phyloP scores from a whole-genome alignment of 768 basidiomycete species.

The Tephrocybe sp. region DNA sequence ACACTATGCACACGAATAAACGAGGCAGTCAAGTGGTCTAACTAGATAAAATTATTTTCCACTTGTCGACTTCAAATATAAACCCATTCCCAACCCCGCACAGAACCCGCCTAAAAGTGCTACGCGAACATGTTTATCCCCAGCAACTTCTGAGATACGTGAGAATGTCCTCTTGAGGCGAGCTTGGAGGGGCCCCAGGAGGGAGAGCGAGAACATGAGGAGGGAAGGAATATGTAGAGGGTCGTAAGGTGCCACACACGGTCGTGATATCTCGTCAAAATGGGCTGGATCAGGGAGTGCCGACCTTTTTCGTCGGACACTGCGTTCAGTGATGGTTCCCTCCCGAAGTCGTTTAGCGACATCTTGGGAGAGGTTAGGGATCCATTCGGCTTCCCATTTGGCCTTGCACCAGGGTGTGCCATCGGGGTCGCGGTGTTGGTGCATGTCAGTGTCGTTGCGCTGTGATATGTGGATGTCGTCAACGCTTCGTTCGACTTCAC shows the following conservation, averaged over 20 bases:
- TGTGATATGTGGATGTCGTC: slow-evolving; percentile 35
- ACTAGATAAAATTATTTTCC: no score
- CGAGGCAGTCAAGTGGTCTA: no score
- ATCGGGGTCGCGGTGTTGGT: slow-evolving; percentile 13
- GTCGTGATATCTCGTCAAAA: slow-evolving; percentile 6
- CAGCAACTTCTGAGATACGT: slow-evolving; percentile 18
- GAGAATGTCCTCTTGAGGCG: slow-evolving; percentile 25
- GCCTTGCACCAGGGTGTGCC: slow-evolving; percentile 52
- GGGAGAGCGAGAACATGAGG: slow-evolving; percentile 57
- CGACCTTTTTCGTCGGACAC: slow-evolving; percentile 3
- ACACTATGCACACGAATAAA: no score
- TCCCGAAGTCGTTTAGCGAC: slow-evolving; percentile 51
- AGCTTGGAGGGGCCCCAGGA: slow-evolving; percentile 45
- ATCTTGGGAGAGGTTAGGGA: slow-evolving; percentile 54
- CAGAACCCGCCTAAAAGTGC: slow-evolving; percentile 38
- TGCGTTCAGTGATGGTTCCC: slow-evolving; percentile 25
- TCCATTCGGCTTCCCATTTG: slow-evolving; percentile 69
- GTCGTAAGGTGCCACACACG: slow-evolving; percentile 37
- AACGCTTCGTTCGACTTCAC: slow-evolving; percentile 62
- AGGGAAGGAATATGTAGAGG: slow-evolving; percentile 68
- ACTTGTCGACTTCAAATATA: slow-evolving; percentile 13
- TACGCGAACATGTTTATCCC: slow-evolving; percentile 27
- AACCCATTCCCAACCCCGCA: slow-evolving; percentile 37
- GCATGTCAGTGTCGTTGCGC: slow-evolving; percentile 20
- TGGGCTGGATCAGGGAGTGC: not conserved